Evolutionary conservation across 2,329 filamentous ascomycete species (phyloP).

Genomic region (Amauroascus niger): DNA sequence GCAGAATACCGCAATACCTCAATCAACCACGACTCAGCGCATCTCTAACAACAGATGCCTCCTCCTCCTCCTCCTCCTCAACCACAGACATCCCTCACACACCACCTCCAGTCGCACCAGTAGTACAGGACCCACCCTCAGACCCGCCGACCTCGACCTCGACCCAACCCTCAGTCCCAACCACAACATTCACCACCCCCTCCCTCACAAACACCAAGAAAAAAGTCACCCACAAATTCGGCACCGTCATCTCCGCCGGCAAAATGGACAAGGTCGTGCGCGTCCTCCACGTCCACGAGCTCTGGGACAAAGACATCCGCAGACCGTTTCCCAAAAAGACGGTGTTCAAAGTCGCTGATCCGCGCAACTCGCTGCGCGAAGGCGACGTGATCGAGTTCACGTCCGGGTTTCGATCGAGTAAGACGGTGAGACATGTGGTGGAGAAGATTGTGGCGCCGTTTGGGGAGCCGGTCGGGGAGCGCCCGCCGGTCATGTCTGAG

Average conservation of each 20-base stretch:
- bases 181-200: not conserved
- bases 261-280: constrained; percentile 35
- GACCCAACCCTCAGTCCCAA: not conserved
- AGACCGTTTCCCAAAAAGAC: constrained; percentile 32
- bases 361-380: constrained; percentile 34
- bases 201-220: constrained; percentile 22
- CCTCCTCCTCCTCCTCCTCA: constrained; percentile 1
- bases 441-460: constrained; percentile 37
- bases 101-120: not conserved
- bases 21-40: not conserved
- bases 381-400: constrained; percentile 40
- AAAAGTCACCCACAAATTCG: constrained; percentile 14
- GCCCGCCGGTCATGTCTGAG: constrained; percentile 30
- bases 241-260: constrained; percentile 35
- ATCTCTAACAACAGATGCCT: constrained; percentile 1
- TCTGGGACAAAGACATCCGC: constrained; percentile 31
- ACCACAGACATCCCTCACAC: not conserved
- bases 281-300: constrained; percentile 28
- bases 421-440: constrained; percentile 34
- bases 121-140: not conserved
- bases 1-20: constrained; percentile 8
- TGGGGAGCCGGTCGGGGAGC: constrained; percentile 27
- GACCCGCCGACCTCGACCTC: not conserved
- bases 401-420: constrained; percentile 32
- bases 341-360: constrained; percentile 31